Evolutionary conservation across 192 early-diverging fungal species (phyloP), one percentile per base, ranked within the genome.

Genomic region (Coemansia sp.): DNA sequence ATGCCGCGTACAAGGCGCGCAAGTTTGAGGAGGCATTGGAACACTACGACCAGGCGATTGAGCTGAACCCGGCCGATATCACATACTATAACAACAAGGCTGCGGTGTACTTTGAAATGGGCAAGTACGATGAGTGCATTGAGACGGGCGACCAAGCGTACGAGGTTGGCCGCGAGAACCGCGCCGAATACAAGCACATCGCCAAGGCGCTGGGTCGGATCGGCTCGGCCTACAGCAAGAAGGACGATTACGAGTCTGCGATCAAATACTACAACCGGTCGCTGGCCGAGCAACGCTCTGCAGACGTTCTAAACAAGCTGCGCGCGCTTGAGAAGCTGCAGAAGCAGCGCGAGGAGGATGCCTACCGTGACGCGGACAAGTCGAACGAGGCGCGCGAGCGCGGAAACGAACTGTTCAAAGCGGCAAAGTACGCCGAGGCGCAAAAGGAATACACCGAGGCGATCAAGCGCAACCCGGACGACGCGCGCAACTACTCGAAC

Each of bases 81-180:
- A 90, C 94, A 19, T 88, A 94, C 51, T 79, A 91, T 68, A 95
- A 91, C 59, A 99, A 99, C 85, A 99, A 97, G 70, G 85, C 95
- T 42, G 93, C 96, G 49, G 94, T 94, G 14, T 81, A 88, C 56
- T 99, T 91, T 81, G 96, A 97, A 78, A 87, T 93, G 81, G 90
- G 85, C 55, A 85, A 88, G 25, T 95, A 81, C 62, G 84, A 93
- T n/a, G 92, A 92, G 30, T 90, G 88, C 68, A 96, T 99, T 72
- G 86, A 93, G 73, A 81, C 83, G 8, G 95, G 91, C 63, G 84
- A 97, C 59, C 67, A 93, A 46, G 96, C 96, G 14, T 82, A 97
- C 52, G 95, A 97, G 11, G 79, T 79, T 53, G 95, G 95, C 30
- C 87, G 95, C 55, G 91, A 95, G 64, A 51, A 88, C 36, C 88